phyloP scores from a whole-genome alignment of 257 asterid species.

The Jaltomata sinuosa region DNA sequence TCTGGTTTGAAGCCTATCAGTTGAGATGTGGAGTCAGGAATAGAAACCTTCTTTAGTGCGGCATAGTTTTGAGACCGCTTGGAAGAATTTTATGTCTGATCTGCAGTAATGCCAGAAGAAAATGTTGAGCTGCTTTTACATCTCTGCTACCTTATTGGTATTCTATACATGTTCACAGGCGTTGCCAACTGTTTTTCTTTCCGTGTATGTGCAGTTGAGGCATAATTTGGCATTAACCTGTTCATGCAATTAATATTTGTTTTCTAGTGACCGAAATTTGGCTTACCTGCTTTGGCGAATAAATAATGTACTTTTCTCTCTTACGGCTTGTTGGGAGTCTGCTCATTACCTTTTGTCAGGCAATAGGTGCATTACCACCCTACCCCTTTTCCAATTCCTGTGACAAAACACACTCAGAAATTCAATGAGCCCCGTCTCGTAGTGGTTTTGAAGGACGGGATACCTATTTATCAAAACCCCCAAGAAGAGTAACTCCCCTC shows the following conservation, averaged over 20 bases:
- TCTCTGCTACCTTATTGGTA: not conserved
- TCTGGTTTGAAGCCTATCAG: not conserved
- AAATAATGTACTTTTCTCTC: not conserved
- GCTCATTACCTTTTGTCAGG: not conserved
- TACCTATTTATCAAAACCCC: not conserved
- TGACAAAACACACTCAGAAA: not conserved
- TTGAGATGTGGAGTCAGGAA: not conserved
- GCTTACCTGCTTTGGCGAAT: not conserved
- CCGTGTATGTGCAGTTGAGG: not conserved
- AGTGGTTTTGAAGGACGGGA: not conserved
- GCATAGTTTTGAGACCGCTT: not conserved
- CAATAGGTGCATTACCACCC: not conserved
- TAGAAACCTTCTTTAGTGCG: not conserved
- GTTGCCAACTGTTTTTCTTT: not conserved
- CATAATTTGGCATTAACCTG: not conserved
- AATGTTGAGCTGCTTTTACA: not conserved
- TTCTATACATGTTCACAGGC: not conserved
- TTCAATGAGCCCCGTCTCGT: not conserved
- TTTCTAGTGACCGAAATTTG: not conserved
- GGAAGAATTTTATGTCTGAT: not conserved
- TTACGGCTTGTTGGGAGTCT: not conserved
- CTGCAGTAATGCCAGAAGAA: not conserved
- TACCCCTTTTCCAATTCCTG: not conserved
- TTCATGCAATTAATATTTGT: not conserved
- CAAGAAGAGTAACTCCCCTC: not conserved